Evolutionary conservation across 2,329 filamentous ascomycete species (phyloP), one percentile per base, ranked within the genome.

Genomic region (Colletotrichum lini): DNA sequence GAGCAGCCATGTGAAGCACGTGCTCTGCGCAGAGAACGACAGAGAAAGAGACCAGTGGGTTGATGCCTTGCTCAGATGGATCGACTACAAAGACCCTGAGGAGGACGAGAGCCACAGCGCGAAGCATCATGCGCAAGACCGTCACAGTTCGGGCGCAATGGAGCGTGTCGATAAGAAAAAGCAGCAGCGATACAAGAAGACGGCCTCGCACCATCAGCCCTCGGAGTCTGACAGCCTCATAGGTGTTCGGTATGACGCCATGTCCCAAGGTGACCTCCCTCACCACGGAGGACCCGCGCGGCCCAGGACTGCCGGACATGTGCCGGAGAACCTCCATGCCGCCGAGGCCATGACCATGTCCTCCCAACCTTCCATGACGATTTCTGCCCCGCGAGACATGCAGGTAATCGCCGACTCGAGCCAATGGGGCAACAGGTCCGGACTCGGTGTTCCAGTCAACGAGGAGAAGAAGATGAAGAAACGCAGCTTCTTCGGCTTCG

Each of bases 11-110:
- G 94, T 98, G 30, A 94, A 96, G 74, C 96, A 99, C 80, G 95
- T 99, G 0, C 86, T 99, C 21, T 99, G 96, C 80, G 96, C 96
- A 0, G 96, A 99, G 81, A 98, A 93, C 77, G 96, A 99, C 77
- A 88, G 87, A 70, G 96, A 99, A 83, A 91, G 96, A 71, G 96
- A 99, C 81, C 88, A 92, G 54, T 99, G 96, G 96, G 96, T 99
- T 1, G 93, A 97, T 68, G 92, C 94, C 26, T 85, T 99, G 50
- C 84, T 98, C 71, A 92, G 94, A 75, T 98, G 97, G 86, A 95
- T 98, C 50, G 94, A 98, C 77, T 91, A 89, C 77, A 87, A 86
- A 62, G 91, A 93, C 50, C 84, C 87, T 2, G 86, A 89, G 18
- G 87, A 93, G 15, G 90, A 88, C 69, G 85, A 87, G 47, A 83